Conservation (phyloP, 2,329 filamentous ascomycete species). For the Pestalotiopsis sp. region DNA sequence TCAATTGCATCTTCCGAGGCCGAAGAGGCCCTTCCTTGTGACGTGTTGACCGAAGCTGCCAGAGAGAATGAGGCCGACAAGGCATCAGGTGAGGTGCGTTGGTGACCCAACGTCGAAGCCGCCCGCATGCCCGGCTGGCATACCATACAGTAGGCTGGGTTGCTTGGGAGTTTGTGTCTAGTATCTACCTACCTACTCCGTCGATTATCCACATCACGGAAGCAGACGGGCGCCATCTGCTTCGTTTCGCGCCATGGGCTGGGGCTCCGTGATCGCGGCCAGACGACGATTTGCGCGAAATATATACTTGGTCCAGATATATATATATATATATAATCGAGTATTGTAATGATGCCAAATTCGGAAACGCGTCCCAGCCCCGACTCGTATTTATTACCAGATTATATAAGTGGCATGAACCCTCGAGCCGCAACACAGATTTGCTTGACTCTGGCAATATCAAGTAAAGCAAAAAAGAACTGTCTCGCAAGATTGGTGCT, state of each 20-base stretch:
- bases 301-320: not conserved
- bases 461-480: not conserved
- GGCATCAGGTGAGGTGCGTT: not conserved
- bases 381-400: not conserved
- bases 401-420: not conserved
- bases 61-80: not conserved
- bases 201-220: not conserved
- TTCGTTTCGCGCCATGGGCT: not conserved
- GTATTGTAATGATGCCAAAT: not conserved
- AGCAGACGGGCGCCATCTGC: not conserved
- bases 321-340: not conserved
- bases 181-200: not conserved
- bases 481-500: not conserved
- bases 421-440: not conserved
- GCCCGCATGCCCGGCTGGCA: not conserved
- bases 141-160: not conserved
- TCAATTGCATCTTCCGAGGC: not conserved
- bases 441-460: not conserved
- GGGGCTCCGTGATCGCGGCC: not conserved
- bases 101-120: not conserved
- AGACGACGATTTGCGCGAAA: not conserved
- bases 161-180: not conserved
- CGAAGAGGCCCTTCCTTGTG: not conserved
- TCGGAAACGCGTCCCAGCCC: not conserved
- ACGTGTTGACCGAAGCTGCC: not conserved